phyloP scores from a whole-genome alignment of 345 rosid genomes.

The Ricinus communis region DNA sequence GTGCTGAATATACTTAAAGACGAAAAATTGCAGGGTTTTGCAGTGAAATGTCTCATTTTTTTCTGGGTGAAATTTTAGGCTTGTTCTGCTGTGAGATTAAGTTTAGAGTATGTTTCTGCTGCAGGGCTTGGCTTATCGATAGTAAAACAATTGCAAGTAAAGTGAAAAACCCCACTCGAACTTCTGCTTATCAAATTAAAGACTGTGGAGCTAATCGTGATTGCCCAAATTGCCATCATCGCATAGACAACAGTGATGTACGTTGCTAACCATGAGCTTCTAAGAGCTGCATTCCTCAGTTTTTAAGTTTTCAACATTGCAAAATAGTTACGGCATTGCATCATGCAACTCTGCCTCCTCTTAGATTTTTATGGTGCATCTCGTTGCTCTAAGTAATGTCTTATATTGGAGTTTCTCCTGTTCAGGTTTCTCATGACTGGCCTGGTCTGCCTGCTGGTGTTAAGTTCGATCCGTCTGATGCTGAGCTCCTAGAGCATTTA shows the following conservation, averaged over 20 bases:
- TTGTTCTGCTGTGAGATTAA: background rate
- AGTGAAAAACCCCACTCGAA: constrained; percentile 56
- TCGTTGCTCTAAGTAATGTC: background rate
- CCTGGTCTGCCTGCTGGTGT: constrained; percentile 93
- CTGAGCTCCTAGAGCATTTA: constrained; percentile 63
- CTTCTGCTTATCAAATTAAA: constrained; percentile 50
- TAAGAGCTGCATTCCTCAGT: background rate
- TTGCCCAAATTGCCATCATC: constrained; percentile 73
- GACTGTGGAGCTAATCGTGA: constrained; percentile 65
- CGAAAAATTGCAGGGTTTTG: no score
- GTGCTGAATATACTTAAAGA: no score
- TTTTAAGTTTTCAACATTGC: background rate
- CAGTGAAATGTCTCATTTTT: no score
- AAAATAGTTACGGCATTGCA: background rate
- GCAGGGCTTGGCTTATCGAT: constrained; percentile 87
- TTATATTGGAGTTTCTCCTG: constrained; percentile 2
- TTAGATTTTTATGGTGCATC: background rate
- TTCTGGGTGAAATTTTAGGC: no score
- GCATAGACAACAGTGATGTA: constrained; percentile 81
- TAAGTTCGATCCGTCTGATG: constrained; percentile 92
- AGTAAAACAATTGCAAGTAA: constrained; percentile 67
- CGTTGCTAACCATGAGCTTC: constrained; percentile 20
- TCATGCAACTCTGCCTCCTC: background rate
- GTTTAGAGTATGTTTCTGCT: constrained; percentile 12
- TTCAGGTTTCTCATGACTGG: constrained; percentile 69